Evolutionary conservation across 495 filamentous ascomycete species (phyloP).

Genomic region (Beverwykella pulmonaria): DNA sequence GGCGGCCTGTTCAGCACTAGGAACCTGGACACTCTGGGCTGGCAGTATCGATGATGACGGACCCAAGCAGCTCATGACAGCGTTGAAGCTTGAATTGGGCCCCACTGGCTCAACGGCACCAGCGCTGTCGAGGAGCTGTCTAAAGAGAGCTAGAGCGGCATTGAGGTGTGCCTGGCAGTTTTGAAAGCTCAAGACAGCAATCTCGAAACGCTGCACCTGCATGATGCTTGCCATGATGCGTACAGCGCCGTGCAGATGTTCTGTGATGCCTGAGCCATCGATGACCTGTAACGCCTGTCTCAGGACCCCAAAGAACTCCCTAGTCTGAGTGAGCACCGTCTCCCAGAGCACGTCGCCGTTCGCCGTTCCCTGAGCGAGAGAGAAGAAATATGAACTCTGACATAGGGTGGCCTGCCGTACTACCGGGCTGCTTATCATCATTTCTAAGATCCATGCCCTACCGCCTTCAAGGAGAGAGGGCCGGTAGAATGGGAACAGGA

Average conservation of each 20-base stretch:
- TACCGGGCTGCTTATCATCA: slow-evolving; percentile 54
- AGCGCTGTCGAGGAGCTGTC: slow-evolving; percentile 45
- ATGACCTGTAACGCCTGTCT: slow-evolving; percentile 50
- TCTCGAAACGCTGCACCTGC: slow-evolving; percentile 57
- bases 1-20: slow-evolving; percentile 55
- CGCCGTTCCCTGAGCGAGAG: slow-evolving; percentile 36
- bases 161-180: slow-evolving; percentile 56
- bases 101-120: background rate
- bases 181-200: slow-evolving; percentile 48
- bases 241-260: slow-evolving; percentile 42
- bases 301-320: slow-evolving; percentile 49
- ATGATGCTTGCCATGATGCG: slow-evolving; percentile 58
- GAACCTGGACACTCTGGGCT: slow-evolving; percentile 37
- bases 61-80: slow-evolving; percentile 38
- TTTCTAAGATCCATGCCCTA: slow-evolving; percentile 56
- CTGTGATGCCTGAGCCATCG: slow-evolving; percentile 38
- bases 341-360: slow-evolving; percentile 44
- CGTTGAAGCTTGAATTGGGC: slow-evolving; percentile 31
- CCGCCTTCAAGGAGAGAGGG: slow-evolving; percentile 54
- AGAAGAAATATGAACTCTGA: slow-evolving; percentile 52
- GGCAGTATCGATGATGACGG: slow-evolving; percentile 17
- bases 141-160: slow-evolving; percentile 54
- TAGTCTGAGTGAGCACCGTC: slow-evolving; percentile 47
- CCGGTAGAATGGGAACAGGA: slow-evolving; percentile 59
- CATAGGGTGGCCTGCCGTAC: slow-evolving; percentile 53